Evolutionary conservation across 192 early-diverging fungal genomes (phyloP).

Genomic region (Backusella liffmaniae): DNA sequence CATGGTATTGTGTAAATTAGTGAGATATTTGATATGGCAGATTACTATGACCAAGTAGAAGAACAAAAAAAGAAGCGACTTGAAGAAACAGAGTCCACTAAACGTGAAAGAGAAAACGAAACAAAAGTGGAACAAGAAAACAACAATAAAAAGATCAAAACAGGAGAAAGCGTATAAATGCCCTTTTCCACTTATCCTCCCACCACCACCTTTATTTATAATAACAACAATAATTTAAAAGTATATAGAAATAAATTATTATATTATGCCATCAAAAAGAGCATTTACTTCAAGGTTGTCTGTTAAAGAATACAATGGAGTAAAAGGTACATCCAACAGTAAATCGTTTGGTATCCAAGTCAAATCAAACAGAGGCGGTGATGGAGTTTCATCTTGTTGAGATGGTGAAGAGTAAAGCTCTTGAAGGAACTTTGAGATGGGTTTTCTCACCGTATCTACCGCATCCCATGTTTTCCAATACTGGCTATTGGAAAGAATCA

Average conservation of each 20-base stretch:
- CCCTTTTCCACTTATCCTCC: not conserved
- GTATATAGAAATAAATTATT: not conserved
- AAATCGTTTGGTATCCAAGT: not conserved
- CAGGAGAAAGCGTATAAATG: not conserved
- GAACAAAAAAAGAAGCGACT: constrained; percentile 10
- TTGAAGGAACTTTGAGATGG: not conserved
- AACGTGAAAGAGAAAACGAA: constrained; percentile 6
- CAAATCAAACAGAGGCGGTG: not conserved
- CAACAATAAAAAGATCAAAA: constrained; percentile 6
- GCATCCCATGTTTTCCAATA: not conserved
- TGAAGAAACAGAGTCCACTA: not conserved
- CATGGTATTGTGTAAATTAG: not conserved
- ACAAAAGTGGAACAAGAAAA: not conserved
- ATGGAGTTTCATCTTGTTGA: not conserved
- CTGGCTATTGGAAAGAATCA: not conserved
- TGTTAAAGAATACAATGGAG: not conserved
- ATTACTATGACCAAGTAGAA: constrained; percentile 19
- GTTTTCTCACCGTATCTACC: not conserved
- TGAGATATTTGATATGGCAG: constrained; percentile 22
- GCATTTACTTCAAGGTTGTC: not conserved
- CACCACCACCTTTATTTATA: not conserved
- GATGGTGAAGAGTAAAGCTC: not conserved
- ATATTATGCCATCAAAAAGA: not conserved
- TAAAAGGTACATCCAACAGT: not conserved
- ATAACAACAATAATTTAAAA: not conserved